phyloP scores from a whole-genome alignment of 495 filamentous ascomycete genomes.

The Podospora pseudocomata region DNA sequence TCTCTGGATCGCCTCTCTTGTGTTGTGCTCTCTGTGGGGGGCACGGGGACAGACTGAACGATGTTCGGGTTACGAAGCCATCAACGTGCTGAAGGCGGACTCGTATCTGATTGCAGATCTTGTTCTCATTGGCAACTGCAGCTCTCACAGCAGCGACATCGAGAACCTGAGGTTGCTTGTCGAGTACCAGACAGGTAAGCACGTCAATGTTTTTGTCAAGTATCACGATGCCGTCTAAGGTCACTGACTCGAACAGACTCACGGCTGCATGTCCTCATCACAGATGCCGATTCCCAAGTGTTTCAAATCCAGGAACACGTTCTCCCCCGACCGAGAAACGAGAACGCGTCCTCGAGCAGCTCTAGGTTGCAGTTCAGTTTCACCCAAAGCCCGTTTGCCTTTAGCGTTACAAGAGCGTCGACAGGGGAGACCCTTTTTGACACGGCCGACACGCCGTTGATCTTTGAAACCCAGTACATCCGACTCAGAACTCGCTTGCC shows the following conservation, averaged over 20 bases:
- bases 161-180: constrained; percentile 62
- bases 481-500: constrained; percentile 67
- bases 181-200: constrained; percentile 70
- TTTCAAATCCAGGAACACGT: constrained; percentile 76
- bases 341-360: constrained; percentile 20
- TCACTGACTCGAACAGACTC: constrained; percentile 48
- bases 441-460: constrained; percentile 62
- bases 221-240: neutral
- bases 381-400: constrained; percentile 68
- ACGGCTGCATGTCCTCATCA: constrained; percentile 78
- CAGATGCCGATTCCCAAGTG: constrained; percentile 63
- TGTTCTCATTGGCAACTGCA: constrained; percentile 59
- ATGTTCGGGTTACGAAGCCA: constrained; percentile 71
- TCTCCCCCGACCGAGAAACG: constrained; percentile 56
- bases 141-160: constrained; percentile 66
- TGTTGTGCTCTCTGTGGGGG: neutral
- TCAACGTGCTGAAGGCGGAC: constrained; percentile 52
- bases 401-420: constrained; percentile 58
- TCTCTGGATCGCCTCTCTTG: neutral
- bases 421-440: constrained; percentile 73
- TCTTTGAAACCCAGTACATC: constrained; percentile 79
- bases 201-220: neutral
- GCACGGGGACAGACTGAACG: neutral
- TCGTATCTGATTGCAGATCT: constrained; percentile 61
- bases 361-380: constrained; percentile 61